These are phyloP conservation scores for Globisporangium echinulatum DNA, from an alignment of 352 stramenopile genomes.

Conservation along the genomic window DNA sequence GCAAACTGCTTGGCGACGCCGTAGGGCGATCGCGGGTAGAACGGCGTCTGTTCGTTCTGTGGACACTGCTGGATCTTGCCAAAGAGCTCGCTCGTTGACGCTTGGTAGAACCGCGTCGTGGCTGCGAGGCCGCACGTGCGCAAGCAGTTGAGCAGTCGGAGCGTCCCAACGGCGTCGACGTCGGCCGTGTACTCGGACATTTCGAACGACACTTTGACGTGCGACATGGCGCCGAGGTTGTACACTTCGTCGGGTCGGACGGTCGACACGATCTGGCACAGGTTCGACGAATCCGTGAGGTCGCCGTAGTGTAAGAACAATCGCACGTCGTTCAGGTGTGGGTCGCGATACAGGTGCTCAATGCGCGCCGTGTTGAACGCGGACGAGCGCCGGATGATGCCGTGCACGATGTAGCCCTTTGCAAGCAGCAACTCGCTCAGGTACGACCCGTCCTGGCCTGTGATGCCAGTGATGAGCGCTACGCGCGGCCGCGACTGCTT, in stretches of 20 bases:
- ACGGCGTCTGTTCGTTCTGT: constrained; percentile 96
- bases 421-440: constrained; percentile 94
- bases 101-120: constrained; percentile 91
- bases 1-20: constrained; percentile 98
- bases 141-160: constrained; percentile 97
- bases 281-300: constrained; percentile 96
- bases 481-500: constrained; percentile 24
- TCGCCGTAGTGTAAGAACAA: constrained; percentile 99
- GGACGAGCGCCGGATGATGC: constrained; percentile 96
- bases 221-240: constrained; percentile 98
- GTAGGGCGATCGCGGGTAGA: constrained; percentile 98
- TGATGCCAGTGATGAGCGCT: constrained; percentile 97
- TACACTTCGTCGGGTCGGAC: constrained; percentile 98
- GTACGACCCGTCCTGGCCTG: constrained; percentile 98
- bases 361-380: constrained; percentile 99
- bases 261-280: constrained; percentile 94
- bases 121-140: constrained; percentile 85
- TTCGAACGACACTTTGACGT: constrained; percentile 99
- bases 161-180: constrained; percentile 92
- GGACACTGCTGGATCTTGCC: constrained; percentile 96
- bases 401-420: constrained; percentile 96
- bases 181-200: constrained; percentile 99
- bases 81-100: constrained; percentile 98
- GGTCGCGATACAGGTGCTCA: constrained; percentile 96
- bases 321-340: constrained; percentile 90